A percentile compares a stretch with the other conserved stretches of the same genome.
Conservation (phyloP, 352 stramenopile species). For the Pseudoperonospora humuli region DNA sequence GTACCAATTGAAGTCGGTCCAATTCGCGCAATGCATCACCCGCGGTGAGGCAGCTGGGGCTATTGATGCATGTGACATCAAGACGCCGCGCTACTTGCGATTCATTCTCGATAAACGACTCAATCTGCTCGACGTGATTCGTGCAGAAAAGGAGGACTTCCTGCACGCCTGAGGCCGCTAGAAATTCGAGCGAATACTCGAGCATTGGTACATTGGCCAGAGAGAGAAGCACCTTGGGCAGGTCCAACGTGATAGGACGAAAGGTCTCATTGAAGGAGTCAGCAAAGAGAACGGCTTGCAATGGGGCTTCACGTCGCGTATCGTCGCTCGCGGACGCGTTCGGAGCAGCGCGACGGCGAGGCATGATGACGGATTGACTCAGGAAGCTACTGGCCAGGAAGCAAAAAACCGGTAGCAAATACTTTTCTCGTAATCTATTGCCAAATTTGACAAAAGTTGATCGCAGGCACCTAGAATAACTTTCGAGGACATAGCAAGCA, state of each 20-base stretch:
- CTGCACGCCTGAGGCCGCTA: constrained; percentile 89
- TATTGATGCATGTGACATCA: constrained; percentile 61
- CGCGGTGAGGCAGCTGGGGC: constrained; percentile 80
- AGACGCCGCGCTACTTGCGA: constrained; percentile 54
- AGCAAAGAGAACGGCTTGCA: constrained; percentile 96
- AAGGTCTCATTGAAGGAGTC: constrained; percentile 94
- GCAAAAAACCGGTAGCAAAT: not conserved
- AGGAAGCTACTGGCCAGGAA: not conserved
- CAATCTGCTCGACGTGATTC: constrained; percentile 77
- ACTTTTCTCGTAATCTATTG: too few species aligned
- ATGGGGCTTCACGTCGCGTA: constrained; percentile 84
- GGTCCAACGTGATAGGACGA: constrained; percentile 82
- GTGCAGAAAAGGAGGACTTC: constrained; percentile 95
- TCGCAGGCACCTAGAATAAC: too few species aligned
- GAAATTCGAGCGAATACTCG: constrained; percentile 96
- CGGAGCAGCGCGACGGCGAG: constrained; percentile 5
- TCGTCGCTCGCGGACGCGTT: constrained; percentile 39
- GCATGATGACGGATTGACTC: constrained; percentile 6
- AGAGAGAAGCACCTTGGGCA: constrained; percentile 92
- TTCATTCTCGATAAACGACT: constrained; percentile 68
- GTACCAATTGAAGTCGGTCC: constrained; percentile 90
- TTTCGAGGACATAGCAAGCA: too few species aligned
- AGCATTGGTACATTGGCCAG: constrained; percentile 96
- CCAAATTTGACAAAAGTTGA: too few species aligned
- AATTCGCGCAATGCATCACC: constrained; percentile 95